Base-by-base conservation (phyloP, 179 eudicot genomes). In the Spinacia oleracea region DNA sequence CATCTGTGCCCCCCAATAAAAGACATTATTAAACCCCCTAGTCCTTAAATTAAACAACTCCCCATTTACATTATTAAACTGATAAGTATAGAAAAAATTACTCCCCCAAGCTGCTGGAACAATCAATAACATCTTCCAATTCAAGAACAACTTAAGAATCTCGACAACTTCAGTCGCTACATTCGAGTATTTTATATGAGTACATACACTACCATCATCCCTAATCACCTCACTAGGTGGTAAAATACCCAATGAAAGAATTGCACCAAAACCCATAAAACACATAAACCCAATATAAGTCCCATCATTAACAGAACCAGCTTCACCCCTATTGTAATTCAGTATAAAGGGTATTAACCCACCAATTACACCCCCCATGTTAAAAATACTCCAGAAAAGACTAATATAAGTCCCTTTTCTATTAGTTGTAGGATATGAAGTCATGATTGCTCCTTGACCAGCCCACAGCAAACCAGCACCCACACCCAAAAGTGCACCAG, bases 1-100 rank as follows among this genome's bases (percentile, higher is more conserved):
- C 98, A 95, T 95, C 74, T 95, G 98, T 31, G 98, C 98, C 0
- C 95, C 98, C 98, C 98, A 95, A 42, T 95, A 95, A 68, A 95
- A 95, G 56, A 91, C 89, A 74, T 95, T 95, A 79, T 95, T 95
- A 48, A 95, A 88, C 64, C 97, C 98, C 60, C 97, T 86, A 18
- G 98, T 93, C 77, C 98, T 86, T 71, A 95, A 43, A 75, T 90
- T 88, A 73, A 96, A 96, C 84, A 93, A 79, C 81, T 82, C 89
- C 75, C 97, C 97, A 81, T 96, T 96, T 40, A 93, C 99, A 70
- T 93, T 92, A 79, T 90, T 92, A 70, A 93, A 96, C 85, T 96
- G 99, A 62, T 96, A 96, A 74, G 89, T 90, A 78, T 96, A 96
- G 77, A 96, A 96, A 74, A 96, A 96, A 77, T 93, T 96, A 34